Evolutionary conservation across 371 early-diverging fungal species (phyloP).

Genomic region (Coemansia sp.): DNA sequence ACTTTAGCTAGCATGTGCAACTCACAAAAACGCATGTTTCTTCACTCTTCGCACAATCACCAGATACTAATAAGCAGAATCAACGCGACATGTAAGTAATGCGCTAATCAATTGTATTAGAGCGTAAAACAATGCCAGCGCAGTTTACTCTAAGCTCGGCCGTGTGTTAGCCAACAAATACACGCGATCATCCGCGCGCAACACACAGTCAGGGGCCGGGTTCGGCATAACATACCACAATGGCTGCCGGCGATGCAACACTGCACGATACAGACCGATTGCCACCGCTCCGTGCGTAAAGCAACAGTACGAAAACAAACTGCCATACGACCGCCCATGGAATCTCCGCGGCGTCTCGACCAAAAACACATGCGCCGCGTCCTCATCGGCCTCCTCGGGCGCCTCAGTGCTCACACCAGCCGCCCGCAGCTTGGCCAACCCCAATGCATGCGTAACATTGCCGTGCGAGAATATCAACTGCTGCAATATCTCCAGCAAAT

Average conservation of each 20-base stretch:
- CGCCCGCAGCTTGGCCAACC: constrained; percentile 42
- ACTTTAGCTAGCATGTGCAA: too few species aligned
- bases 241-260: constrained; percentile 46
- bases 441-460: constrained; percentile 46
- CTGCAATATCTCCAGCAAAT: constrained; percentile 58
- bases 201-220: constrained; percentile 49
- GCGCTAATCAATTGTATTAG: too few species aligned
- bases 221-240: constrained; percentile 56
- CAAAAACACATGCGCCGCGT: constrained; percentile 44
- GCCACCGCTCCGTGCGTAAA: constrained; percentile 52
- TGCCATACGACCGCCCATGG: constrained; percentile 49
- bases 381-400: constrained; percentile 5
- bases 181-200: constrained; percentile 56
- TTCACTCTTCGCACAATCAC: too few species aligned
- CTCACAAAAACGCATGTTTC: too few species aligned
- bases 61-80: too few species aligned
- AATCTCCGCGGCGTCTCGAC: constrained; percentile 48
- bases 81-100: too few species aligned
- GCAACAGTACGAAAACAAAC: constrained; percentile 52
- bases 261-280: constrained; percentile 60
- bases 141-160: constrained; percentile 28
- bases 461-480: constrained; percentile 53
- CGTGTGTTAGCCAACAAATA: constrained; percentile 52
- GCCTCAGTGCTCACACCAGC: constrained; percentile 32
- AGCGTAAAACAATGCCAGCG: neutral